Conservation (phyloP, 768 basidiomycete genomes). For the Boletellus sp. region DNA sequence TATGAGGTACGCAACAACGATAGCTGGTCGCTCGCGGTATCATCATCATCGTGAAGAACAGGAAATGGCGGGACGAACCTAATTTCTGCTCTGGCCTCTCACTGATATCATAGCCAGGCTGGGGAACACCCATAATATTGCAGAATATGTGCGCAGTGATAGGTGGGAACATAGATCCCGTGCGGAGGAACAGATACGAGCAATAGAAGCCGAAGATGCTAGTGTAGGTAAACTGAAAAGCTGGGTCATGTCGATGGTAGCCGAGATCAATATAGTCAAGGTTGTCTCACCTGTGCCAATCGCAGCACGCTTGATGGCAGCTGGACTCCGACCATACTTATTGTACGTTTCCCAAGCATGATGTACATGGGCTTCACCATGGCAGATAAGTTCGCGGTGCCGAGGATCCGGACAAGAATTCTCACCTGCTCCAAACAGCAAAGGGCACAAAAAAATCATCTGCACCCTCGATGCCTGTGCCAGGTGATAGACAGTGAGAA, state of each 20-base stretch:
- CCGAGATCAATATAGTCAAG: constrained; percentile 2
- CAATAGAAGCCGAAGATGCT: constrained; percentile 89
- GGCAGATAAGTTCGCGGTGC: constrained; percentile 7
- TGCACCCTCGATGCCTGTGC: constrained; percentile 49
- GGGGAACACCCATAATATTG: constrained; percentile 91
- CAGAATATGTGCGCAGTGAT: constrained; percentile 85
- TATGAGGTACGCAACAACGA: constrained; percentile 49
- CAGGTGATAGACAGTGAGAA: constrained; percentile 70
- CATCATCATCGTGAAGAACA: constrained; percentile 8
- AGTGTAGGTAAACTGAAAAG: constrained; percentile 87
- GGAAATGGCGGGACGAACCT: constrained; percentile 38
- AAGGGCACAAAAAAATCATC: constrained; percentile 78
- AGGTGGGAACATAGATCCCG: constrained; percentile 76
- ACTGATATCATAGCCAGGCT: constrained; percentile 52
- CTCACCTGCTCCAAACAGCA: constrained; percentile 86
- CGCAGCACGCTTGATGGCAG: constrained; percentile 63
- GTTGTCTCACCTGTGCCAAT: constrained; percentile 48
- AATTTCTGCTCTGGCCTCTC: constrained; percentile 48
- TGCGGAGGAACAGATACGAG: constrained; percentile 81
- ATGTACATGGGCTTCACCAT: constrained; percentile 74
- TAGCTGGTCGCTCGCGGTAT: constrained; percentile 37
- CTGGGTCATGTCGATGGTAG: constrained; percentile 39
- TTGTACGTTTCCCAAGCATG: constrained; percentile 88
- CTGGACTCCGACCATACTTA: constrained; percentile 60
- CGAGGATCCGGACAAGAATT: constrained; percentile 1